A percentile compares a stretch with the other conserved stretches of the same genome.
These are phyloP conservation scores for Aspergillus sp. DNA, from an alignment of 2,329 filamentous ascomycete species.

Conservation along the genomic window DNA sequence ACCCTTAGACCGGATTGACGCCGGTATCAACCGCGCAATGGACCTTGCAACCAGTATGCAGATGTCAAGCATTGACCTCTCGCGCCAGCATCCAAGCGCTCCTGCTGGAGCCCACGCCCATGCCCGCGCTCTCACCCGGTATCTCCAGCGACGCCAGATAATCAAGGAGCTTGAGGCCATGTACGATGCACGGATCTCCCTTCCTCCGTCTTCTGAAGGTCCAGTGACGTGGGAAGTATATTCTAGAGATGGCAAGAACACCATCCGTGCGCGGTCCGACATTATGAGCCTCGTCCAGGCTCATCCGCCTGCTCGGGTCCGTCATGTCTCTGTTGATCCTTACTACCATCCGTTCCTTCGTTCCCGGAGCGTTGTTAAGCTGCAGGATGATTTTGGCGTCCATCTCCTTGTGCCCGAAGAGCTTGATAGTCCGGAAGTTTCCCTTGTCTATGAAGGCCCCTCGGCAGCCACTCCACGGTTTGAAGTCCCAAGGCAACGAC, in stretches of 20 bases:
- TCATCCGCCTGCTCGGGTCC: constrained; percentile 37
- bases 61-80: constrained; percentile 72
- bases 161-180: constrained; percentile 71
- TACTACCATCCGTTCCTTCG: constrained; percentile 42
- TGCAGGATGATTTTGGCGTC: constrained; percentile 38
- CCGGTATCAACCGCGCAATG: constrained; percentile 73
- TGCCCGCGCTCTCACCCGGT: constrained; percentile 77
- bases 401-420: constrained; percentile 41
- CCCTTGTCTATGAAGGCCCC: constrained; percentile 44
- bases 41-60: constrained; percentile 82
- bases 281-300: constrained; percentile 42
- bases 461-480: constrained; percentile 38
- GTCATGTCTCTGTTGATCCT: constrained; percentile 38
- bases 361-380: constrained; percentile 26
- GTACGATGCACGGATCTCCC: constrained; percentile 80
- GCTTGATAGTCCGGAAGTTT: constrained; percentile 33
- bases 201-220: constrained; percentile 57
- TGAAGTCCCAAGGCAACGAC: constrained; percentile 47
- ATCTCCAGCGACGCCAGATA: constrained; percentile 71
- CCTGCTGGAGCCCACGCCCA: constrained; percentile 65
- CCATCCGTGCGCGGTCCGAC: constrained; percentile 40
- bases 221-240: constrained; percentile 80
- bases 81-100: constrained; percentile 65
- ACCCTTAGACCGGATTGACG: constrained; percentile 60
- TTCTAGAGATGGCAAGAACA: constrained; percentile 74